Base-by-base conservation (phyloP, 2,329 filamentous ascomycete genomes). In the Stachybotrys chlorohalonatus region DNA sequence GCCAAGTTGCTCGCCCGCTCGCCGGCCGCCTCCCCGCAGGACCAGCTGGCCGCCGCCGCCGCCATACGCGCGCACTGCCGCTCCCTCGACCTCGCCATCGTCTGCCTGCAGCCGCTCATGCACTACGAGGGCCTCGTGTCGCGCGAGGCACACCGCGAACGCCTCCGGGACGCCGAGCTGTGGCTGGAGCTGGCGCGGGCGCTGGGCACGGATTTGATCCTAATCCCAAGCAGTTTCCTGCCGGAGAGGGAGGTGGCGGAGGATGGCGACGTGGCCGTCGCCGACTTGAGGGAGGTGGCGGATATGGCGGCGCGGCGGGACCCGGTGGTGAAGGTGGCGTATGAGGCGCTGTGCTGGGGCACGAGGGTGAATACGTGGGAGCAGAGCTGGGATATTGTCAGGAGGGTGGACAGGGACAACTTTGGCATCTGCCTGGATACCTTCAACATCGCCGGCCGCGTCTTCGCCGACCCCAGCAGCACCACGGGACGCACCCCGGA, bases 341-440 rank as follows among this genome's bases (percentile, higher is more conserved):
- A 89, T 66, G 89, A 94, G 68, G 82, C 81, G 8, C 73, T 93
- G 3, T 83, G 80, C 60, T 93, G 85, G 82, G 87, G 86, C 9
- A 90, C 86, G 0, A 77, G 82, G 53, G 74, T 85, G 55, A 78
- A 89, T 64, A 83, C 76, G 0, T 93, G 89, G 89, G 87, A 91
- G 65, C 71, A 74, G 11, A 82, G 80, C 59, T 93, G 86, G 85
- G 80, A 85, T 7, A 73, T 90, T 2, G 82, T 91, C 1, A 70
- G 76, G 60, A 72, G 71, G 3, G 86, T 91, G 31, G 75, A 89
- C 66, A 70, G 86, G 7, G 69, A 78, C 8, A 92, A 92, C 68
- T 90, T 92, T 64, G 88, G 88, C 7, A 73, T 90, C 47, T 90
- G 87, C 64, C 75, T 92, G 30, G 88, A 92, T 68, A 89, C 84